Conservation (phyloP, 2,329 filamentous ascomycete species). For the Biscogniauxia marginata region DNA sequence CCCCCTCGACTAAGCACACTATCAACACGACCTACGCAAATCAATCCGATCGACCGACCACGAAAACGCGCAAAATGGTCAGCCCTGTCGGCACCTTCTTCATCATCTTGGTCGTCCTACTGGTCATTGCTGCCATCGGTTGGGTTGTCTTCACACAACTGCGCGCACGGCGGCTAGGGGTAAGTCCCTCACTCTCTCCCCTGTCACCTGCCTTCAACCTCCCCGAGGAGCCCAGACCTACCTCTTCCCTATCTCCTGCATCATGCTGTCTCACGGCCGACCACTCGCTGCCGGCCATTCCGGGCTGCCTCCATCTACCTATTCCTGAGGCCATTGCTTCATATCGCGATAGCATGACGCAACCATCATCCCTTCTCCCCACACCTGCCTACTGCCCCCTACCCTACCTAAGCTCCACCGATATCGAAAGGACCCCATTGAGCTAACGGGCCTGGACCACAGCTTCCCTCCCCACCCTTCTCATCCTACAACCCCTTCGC, state of each 20-base stretch:
- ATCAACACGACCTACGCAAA: too few relatives aligned
- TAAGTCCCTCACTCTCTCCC: slow-evolving; percentile 37
- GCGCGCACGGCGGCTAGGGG: slow-evolving; percentile 70
- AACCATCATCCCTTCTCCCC: slow-evolving; percentile 1
- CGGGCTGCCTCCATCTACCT: slow-evolving; percentile 3
- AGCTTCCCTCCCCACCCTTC: slow-evolving; percentile 69
- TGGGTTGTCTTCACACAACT: slow-evolving; percentile 73
- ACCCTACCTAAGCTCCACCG: not conserved
- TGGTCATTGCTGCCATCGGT: slow-evolving; percentile 54
- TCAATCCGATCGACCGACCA: slow-evolving; percentile 2
- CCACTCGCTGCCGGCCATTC: not conserved
- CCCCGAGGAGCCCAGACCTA: not conserved
- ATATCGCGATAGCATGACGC: not conserved
- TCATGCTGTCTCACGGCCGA: slow-evolving; percentile 3
- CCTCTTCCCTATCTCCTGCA: not conserved
- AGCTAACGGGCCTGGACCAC: slow-evolving; percentile 12
- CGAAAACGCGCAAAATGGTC: slow-evolving; percentile 38
- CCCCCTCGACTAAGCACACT: too few relatives aligned
- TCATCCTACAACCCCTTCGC: slow-evolving; percentile 71
- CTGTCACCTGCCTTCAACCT: not conserved
- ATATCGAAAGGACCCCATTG: not conserved
- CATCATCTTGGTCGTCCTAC: slow-evolving; percentile 66
- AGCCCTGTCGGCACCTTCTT: slow-evolving; percentile 66
- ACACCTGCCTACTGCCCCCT: not conserved
- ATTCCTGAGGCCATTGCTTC: not conserved